Percentiles rank a stretch among this genome's conserved stretches.
phyloP scores from a whole-genome alignment of 2,329 filamentous ascomycete genomes.

The Hypomyces perniciosus region DNA sequence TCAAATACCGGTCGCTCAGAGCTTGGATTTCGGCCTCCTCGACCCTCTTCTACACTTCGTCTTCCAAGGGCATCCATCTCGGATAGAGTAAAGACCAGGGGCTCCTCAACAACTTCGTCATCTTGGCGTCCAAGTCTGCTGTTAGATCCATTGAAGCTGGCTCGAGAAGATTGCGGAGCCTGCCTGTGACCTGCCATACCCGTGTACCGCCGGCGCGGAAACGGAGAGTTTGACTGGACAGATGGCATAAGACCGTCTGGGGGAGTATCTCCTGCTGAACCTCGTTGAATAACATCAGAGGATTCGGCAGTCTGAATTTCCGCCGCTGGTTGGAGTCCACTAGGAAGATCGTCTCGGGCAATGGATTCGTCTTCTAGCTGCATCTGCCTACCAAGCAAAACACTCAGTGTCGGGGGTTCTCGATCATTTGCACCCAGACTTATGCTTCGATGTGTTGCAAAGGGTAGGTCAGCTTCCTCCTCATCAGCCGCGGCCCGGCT shows the following conservation, averaged over 20 bases:
- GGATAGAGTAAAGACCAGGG: constrained; percentile 66
- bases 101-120: constrained; percentile 57
- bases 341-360: constrained; percentile 17
- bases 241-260: constrained; percentile 38
- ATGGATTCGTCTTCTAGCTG: constrained; percentile 28
- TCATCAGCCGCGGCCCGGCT: constrained; percentile 49
- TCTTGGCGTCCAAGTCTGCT: constrained; percentile 36
- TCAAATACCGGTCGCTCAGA: constrained; percentile 36
- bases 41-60: constrained; percentile 52
- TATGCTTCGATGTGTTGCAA: constrained; percentile 59
- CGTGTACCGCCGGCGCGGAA: constrained; percentile 40
- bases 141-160: constrained; percentile 39
- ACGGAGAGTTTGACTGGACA: constrained; percentile 39
- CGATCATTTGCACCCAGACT: constrained; percentile 62
- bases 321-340: constrained; percentile 36
- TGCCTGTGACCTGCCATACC: constrained; percentile 35
- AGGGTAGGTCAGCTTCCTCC: constrained; percentile 55
- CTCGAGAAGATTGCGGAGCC: constrained; percentile 39
- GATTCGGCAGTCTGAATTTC: constrained; percentile 35
- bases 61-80: constrained; percentile 58
- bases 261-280: constrained; percentile 41
- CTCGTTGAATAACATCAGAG: constrained; percentile 35
- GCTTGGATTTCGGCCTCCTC: constrained; percentile 34
- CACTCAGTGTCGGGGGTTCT: constrained; percentile 59
- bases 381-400: constrained; percentile 46